Percentiles rank a stretch among this genome's conserved stretches.
Evolutionary conservation across 2,329 filamentous ascomycete species (phyloP).

Genomic region (Cylindrodendrum hubeiense): DNA sequence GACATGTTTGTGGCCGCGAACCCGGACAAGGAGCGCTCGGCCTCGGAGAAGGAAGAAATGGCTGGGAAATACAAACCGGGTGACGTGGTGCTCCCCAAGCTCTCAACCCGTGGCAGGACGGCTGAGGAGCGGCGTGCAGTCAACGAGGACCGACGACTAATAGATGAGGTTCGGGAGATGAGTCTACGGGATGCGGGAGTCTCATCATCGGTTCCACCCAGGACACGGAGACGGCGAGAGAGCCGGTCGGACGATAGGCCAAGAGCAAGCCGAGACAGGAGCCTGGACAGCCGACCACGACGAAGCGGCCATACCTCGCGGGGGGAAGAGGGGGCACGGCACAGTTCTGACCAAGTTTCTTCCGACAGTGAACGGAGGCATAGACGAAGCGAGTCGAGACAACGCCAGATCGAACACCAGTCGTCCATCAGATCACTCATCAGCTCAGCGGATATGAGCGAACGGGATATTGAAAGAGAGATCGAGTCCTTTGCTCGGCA

Average conservation of each 20-base stretch:
- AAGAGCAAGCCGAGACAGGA: conserved; percentile 48
- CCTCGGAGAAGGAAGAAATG: conserved; percentile 82
- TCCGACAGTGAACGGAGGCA: conserved; percentile 49
- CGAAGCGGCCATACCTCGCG: conserved; percentile 40
- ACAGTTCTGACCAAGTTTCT: conserved; percentile 52
- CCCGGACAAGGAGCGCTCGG: conserved; percentile 77
- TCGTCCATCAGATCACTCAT: conserved; percentile 88
- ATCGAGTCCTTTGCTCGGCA: conserved; percentile 92
- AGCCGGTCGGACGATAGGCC: conserved; percentile 51
- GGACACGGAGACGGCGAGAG: conserved; percentile 47
- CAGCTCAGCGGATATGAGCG: conserved; percentile 81
- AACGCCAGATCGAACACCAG: conserved; percentile 85
- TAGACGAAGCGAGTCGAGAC: conserved; percentile 60
- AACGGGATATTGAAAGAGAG: conserved; percentile 85
- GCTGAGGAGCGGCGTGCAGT: conserved; percentile 67
- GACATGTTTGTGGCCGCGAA: conserved; percentile 89
- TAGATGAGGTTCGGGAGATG: conserved; percentile 79
- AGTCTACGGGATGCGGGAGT: conserved; percentile 78
- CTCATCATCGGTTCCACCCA: conserved; percentile 50
- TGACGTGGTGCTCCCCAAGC: conserved; percentile 80
- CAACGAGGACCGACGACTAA: conserved; percentile 75
- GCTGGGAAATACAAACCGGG: conserved; percentile 82
- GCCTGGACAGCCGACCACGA: conserved; percentile 47
- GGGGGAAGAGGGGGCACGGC: conserved; percentile 41
- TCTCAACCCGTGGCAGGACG: conserved; percentile 64